Evolutionary conservation across 1,139 yeast species (phyloP).

Genomic region (Nakaseomyces sp.): DNA sequence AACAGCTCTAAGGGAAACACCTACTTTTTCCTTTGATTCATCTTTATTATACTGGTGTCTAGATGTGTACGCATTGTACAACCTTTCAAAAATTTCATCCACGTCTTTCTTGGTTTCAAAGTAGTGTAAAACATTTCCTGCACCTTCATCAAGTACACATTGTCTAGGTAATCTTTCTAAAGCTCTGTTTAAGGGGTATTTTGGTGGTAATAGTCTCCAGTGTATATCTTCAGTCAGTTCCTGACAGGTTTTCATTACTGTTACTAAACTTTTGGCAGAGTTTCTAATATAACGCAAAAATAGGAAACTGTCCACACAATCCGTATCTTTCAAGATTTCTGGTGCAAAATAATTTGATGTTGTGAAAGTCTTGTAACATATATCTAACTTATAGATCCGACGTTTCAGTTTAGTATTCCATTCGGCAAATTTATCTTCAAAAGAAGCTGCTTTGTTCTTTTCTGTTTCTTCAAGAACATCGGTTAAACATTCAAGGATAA

Average conservation of each 20-base stretch:
- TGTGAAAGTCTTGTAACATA: constrained; percentile 31
- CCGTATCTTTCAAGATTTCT: constrained; percentile 30
- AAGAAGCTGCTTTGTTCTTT: constrained; percentile 6
- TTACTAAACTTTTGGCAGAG: constrained; percentile 30
- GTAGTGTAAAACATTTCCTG: constrained; percentile 37
- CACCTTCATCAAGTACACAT: constrained; percentile 41
- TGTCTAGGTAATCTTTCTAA: constrained; percentile 36
- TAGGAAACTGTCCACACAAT: constrained; percentile 32
- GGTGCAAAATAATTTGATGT: constrained; percentile 30
- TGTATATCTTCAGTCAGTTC: constrained; percentile 19
- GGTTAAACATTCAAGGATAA: constrained; percentile 23
- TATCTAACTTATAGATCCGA: constrained; percentile 30
- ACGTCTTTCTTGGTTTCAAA: constrained; percentile 39
- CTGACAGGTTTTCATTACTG: constrained; percentile 17
- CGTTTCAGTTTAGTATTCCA: constrained; percentile 20
- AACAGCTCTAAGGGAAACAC: constrained; percentile 30
- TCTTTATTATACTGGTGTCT: constrained; percentile 20
- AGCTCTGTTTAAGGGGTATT: constrained; percentile 37
- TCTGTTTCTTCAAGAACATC: constrained; percentile 14
- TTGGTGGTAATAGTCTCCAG: constrained; percentile 33
- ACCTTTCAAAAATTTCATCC: constrained; percentile 40
- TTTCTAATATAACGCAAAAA: constrained; percentile 34
- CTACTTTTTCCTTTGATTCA: constrained; percentile 9
- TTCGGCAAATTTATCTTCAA: constrained; percentile 7
- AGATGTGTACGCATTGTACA: constrained; percentile 37